phyloP scores from a whole-genome alignment of 2,329 filamentous ascomycete species.

The Monosporascus sp. region DNA sequence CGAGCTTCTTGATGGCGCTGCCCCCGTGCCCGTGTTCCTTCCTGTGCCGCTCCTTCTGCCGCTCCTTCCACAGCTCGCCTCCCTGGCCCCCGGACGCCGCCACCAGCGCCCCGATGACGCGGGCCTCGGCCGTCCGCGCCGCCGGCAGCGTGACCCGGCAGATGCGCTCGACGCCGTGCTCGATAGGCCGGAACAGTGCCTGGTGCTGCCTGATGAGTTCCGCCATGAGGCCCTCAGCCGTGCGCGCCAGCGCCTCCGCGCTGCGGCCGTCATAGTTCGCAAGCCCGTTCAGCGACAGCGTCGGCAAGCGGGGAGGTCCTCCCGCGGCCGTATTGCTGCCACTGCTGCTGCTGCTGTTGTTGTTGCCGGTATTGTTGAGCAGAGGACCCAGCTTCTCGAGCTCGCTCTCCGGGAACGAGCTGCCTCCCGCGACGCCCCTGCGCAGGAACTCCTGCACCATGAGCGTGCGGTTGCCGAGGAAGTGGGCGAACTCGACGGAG shows the following conservation, averaged over 20 bases:
- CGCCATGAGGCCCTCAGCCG: not conserved
- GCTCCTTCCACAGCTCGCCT: not conserved
- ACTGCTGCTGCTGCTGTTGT: not conserved
- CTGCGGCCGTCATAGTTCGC: not conserved
- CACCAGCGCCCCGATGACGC: not conserved
- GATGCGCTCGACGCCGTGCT: not conserved
- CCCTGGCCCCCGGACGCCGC: not conserved
- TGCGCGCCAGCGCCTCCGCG: not conserved
- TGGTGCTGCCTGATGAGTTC: conserved; percentile 2
- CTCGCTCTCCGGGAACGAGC: not conserved
- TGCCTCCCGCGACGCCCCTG: not conserved
- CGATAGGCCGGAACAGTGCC: not conserved
- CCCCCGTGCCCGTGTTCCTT: not conserved
- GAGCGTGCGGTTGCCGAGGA: not conserved
- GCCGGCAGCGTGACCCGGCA: not conserved
- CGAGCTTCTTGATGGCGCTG: not conserved
- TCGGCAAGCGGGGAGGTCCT: not conserved
- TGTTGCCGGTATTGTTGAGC: not conserved
- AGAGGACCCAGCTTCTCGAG: not conserved
- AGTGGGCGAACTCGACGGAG: not conserved
- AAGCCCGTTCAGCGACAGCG: not conserved
- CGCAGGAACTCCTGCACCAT: conserved; percentile 1
- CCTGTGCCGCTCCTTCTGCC: not conserved
- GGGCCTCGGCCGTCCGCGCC: not conserved
- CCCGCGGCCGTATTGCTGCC: not conserved